A percentile compares a stretch with the other conserved stretches of the same genome.
Evolutionary conservation across 192 early-diverging fungal species (phyloP).

Genomic region (Funneliformis mosseae): DNA sequence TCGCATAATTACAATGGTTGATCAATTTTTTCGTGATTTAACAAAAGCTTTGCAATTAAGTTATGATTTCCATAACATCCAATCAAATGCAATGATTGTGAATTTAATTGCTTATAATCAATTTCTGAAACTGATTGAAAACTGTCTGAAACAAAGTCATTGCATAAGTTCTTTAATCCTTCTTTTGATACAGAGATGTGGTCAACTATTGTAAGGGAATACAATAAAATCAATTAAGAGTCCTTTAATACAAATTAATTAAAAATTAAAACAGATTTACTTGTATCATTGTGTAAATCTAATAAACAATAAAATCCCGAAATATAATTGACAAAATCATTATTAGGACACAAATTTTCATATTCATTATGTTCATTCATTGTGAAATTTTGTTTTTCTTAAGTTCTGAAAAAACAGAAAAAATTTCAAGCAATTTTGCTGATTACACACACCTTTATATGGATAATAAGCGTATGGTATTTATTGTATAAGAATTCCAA

Average conservation of each 20-base stretch:
- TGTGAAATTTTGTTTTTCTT: no score
- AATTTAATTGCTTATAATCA: conserved; percentile 6
- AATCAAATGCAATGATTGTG: not conserved
- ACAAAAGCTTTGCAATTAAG: conserved; percentile 27
- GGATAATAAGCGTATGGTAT: no score
- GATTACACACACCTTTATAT: no score
- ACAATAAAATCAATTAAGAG: no score
- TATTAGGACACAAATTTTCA: not conserved
- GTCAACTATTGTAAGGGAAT: conserved; percentile 10
- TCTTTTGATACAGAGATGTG: conserved; percentile 11
- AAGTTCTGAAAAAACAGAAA: no score
- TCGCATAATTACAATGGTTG: not conserved
- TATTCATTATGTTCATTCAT: no score
- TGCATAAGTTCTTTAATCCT: conserved; percentile 18
- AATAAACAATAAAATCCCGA: conserved; percentile 23
- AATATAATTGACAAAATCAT: not conserved
- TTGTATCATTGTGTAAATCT: conserved; percentile 10
- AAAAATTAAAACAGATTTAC: no score
- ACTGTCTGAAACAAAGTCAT: conserved; percentile 12
- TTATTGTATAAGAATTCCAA: no score
- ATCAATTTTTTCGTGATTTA: not conserved
- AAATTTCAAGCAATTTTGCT: no score
- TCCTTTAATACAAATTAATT: no score
- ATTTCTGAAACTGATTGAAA: conserved; percentile 24
- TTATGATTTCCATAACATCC: conserved; percentile 27